Evolutionary conservation across 306 rosid species (phyloP).

Genomic region (Lathyrus sativus): DNA sequence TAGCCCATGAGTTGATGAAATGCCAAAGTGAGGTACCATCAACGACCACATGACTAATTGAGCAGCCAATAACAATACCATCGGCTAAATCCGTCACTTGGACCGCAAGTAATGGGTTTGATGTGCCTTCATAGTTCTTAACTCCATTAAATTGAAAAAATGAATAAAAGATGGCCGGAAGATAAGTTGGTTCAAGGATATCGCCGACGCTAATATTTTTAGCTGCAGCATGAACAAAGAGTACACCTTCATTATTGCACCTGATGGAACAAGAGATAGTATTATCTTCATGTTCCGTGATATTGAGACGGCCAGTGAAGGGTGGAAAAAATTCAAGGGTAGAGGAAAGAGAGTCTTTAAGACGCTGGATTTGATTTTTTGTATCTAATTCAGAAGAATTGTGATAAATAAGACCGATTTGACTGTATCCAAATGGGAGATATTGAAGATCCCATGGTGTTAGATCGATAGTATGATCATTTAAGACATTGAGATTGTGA

Average conservation of each 20-base stretch:
- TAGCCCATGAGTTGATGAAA: conserved; percentile 14
- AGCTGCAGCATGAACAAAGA: neutral
- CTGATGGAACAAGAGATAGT: conserved; percentile 29
- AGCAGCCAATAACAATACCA: conserved; percentile 40
- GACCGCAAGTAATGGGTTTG: neutral
- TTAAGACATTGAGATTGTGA: neutral
- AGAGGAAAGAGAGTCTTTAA: conserved; percentile 35
- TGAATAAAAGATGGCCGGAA: conserved; percentile 37
- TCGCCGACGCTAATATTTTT: conserved; percentile 8
- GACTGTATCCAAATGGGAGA: conserved; percentile 31
- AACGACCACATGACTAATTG: conserved; percentile 38
- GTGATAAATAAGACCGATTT: conserved; percentile 42
- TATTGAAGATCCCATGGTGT: conserved; percentile 30
- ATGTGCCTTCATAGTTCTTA: conserved; percentile 29
- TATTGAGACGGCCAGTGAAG: conserved; percentile 37
- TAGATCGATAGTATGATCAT: too few relatives aligned
- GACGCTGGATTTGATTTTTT: conserved; percentile 14
- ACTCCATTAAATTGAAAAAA: conserved; percentile 41
- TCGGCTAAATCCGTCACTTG: neutral
- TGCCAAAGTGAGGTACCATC: conserved; percentile 49
- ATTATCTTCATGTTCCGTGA: neutral
- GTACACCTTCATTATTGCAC: conserved; percentile 35
- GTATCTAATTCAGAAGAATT: neutral
- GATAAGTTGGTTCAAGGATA: conserved; percentile 17
- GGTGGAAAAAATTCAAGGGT: conserved; percentile 39